Base-by-base conservation (phyloP, 2,329 filamentous ascomycete genomes). In the Arachnomyces sp. region DNA sequence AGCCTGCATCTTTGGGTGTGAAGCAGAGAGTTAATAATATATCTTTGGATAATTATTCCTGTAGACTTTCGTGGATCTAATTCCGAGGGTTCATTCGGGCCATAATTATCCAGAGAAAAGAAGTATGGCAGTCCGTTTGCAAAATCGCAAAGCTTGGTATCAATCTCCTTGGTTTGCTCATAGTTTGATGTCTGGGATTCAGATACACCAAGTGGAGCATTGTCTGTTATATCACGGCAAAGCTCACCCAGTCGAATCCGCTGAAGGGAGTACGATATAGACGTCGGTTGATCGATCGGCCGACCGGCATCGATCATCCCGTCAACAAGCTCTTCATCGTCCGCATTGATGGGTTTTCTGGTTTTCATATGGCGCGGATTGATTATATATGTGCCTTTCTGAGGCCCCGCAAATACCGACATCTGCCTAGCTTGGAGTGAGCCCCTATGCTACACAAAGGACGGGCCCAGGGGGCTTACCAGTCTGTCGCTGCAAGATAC, bases 181-280 rank as follows among this genome's bases (percentile, higher is more conserved):
- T 66, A 66, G 13, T 55, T 44, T 8, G 61, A 32, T 17, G 58
- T 57, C 5, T 50, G 36, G 0, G 53, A 48, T 7, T 52, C 45
- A 9, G 20, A 25, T 1, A 58, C 36, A 29, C 54, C 45, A 11
- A 55, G 49, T 7, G 56, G 40, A 2, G 49, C 55, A 9, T 51
- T 45, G 36, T 72, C 68, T 2, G 65, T 54, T 2, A 70, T 58
- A 6, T 58, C 52, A 2, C 67, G 60, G 33, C 63, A 67, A 3
- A 65, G 48, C 28, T 60, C 53, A 11, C 60, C 61, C 7, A 71
- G 48, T 18, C 58, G 60, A n/a, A 68, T 53, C 0, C 68, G 60
- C 28, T 64, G 55, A 4, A 70, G 49, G 16, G 61, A 64, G 42
- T 69, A 72, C 5, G 65, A 65, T 63, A 68, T 70, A 9, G 53